Conservation (phyloP, 352 stramenopile genomes). For the Globisporangium heterothallicum region DNA sequence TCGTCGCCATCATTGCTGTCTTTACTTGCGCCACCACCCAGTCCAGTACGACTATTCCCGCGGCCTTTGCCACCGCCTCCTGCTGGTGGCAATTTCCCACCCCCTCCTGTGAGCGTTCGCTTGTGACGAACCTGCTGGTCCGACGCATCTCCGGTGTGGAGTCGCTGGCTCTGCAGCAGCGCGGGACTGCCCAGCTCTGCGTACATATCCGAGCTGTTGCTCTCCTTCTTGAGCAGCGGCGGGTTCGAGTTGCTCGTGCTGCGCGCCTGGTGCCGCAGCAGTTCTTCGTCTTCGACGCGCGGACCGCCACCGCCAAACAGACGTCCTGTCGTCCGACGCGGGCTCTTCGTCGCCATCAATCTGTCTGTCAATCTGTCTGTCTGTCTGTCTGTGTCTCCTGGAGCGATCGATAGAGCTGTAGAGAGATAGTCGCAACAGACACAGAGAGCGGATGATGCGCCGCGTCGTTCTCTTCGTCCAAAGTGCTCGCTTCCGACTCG, state of each 20-base stretch:
- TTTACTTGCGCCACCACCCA: conserved; percentile 6
- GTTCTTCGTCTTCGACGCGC: conserved; percentile 47
- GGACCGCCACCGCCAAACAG: conserved; percentile 45
- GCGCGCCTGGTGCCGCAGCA: conserved; percentile 26
- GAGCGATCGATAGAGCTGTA: no score
- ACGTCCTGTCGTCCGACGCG: conserved; percentile 23
- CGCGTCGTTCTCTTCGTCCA: no score
- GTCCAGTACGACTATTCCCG: neutral
- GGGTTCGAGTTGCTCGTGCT: conserved; percentile 15
- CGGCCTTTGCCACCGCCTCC: conserved; percentile 1
- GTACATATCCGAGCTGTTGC: conserved; percentile 20
- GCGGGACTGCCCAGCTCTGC: conserved; percentile 25
- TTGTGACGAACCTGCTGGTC: conserved; percentile 13
- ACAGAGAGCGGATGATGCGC: no score
- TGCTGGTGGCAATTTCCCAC: conserved; percentile 1
- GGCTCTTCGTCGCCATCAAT: conserved; percentile 18
- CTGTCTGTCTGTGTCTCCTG: neutral
- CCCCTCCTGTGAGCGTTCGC: conserved; percentile 15
- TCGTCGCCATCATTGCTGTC: conserved; percentile 10
- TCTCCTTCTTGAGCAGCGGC: conserved; percentile 16
- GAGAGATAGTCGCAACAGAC: no score
- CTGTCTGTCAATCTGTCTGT: no score
- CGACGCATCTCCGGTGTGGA: conserved; percentile 9
- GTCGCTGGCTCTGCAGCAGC: conserved; percentile 15
- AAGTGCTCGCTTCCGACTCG: no score